Conservation (phyloP, 345 rosid genomes). For the Salix exigua region DNA sequence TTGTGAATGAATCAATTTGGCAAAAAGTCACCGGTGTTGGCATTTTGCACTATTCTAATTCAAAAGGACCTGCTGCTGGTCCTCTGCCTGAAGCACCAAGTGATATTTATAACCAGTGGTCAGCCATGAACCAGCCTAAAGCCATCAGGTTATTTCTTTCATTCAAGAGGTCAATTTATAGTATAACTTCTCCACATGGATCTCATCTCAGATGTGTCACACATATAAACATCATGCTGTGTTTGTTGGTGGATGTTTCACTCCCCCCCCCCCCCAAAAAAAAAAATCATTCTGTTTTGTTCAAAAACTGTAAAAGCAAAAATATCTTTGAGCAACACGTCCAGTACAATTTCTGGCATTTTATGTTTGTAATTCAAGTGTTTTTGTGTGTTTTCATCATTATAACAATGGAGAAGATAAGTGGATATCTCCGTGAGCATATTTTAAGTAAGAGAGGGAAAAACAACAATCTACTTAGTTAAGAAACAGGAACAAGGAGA, state of each 20-base stretch:
- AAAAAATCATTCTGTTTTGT: not conserved
- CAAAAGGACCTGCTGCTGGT: constrained; percentile 73
- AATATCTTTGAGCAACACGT: not conserved
- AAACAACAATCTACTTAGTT: not conserved
- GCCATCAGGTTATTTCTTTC: constrained; percentile 59
- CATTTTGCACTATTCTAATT: constrained; percentile 84
- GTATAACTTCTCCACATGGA: not conserved
- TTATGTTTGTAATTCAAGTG: not conserved
- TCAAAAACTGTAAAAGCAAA: not conserved
- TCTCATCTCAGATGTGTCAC: not conserved
- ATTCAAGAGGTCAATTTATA: not conserved
- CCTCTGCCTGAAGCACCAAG: constrained; percentile 68
- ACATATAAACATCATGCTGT: not conserved
- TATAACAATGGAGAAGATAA: not conserved
- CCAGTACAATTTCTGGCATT: not conserved
- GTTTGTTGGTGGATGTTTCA: not conserved
- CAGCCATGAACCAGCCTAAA: constrained; percentile 82
- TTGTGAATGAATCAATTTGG: constrained; percentile 85
- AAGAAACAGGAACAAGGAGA: not conserved
- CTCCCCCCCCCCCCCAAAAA: too few relatives aligned
- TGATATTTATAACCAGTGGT: constrained; percentile 67
- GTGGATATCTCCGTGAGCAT: not conserved
- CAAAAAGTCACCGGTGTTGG: constrained; percentile 90
- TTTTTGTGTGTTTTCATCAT: not conserved
- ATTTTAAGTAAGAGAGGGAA: not conserved